Evolutionary conservation across 495 filamentous ascomycete genomes (phyloP).

Genomic region (Penicillium cataractarum): DNA sequence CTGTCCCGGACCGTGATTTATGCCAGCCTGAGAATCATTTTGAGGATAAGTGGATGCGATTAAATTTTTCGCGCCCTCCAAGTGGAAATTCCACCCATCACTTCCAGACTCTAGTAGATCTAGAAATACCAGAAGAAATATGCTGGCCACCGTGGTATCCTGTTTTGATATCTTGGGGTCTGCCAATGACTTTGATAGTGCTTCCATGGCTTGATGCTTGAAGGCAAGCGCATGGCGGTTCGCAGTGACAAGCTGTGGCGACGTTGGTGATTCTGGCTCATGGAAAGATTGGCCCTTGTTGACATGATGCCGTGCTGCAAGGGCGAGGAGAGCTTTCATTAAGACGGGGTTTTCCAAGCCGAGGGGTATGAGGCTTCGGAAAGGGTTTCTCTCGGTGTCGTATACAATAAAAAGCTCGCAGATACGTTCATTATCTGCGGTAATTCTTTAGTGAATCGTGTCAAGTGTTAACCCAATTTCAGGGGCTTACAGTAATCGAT

Average conservation of each 20-base stretch:
- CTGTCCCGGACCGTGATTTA: slow-evolving; percentile 24
- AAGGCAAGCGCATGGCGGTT: slow-evolving; percentile 52
- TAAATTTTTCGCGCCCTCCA: slow-evolving; percentile 51
- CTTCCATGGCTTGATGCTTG: slow-evolving; percentile 53
- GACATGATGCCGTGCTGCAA: slow-evolving; percentile 58
- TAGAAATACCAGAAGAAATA: slow-evolving; percentile 61
- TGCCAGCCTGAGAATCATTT: slow-evolving; percentile 21
- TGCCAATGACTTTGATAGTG: slow-evolving; percentile 38
- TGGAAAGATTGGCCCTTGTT: slow-evolving; percentile 37
- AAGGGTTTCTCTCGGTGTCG: slow-evolving; percentile 57
- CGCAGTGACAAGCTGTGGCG: slow-evolving; percentile 23
- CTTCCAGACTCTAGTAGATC: slow-evolving; percentile 60
- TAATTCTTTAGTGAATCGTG: neutral
- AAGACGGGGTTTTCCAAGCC: slow-evolving; percentile 51
- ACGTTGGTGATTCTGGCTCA: slow-evolving; percentile 15
- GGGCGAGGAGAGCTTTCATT: slow-evolving; percentile 54
- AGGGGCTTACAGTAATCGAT: slow-evolving; percentile 50
- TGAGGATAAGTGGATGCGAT: slow-evolving; percentile 31
- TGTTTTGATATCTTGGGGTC: slow-evolving; percentile 26
- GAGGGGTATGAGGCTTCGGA: slow-evolving; percentile 55
- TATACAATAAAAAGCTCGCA: slow-evolving; percentile 59
- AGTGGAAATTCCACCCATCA: slow-evolving; percentile 57
- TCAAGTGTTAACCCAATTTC: neutral
- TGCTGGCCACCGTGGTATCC: slow-evolving; percentile 50
- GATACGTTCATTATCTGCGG: slow-evolving; percentile 52